Conservation (phyloP, 495 filamentous ascomycete species). For the Aspergillus wentii region DNA sequence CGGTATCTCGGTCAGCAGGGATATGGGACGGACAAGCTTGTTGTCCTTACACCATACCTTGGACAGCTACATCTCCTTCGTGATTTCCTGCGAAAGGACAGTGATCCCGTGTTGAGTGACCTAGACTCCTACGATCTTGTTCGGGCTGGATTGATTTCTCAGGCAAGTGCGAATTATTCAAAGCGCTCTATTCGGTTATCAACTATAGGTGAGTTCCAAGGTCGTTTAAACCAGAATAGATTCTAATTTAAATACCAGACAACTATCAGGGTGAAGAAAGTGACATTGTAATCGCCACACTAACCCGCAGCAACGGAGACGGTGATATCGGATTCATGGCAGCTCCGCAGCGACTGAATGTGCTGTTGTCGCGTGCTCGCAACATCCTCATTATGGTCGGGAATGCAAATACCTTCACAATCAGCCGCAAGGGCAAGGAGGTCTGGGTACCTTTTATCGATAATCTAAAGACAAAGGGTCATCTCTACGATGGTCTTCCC, state of each 20-base stretch:
- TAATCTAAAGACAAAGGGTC: conserved; percentile 43
- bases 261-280: conserved; percentile 83
- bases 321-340: conserved; percentile 74
- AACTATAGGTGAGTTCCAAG: conserved; percentile 51
- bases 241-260: conserved; percentile 36
- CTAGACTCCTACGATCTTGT: conserved; percentile 64
- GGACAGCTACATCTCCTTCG: conserved; percentile 61
- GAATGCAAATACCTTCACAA: conserved; percentile 62
- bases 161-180: conserved; percentile 43
- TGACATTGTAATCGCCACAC: conserved; percentile 63
- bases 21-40: conserved; percentile 61
- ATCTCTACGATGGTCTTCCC: conserved; percentile 67
- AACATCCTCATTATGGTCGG: conserved; percentile 68
- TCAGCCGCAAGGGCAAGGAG: conserved; percentile 52
- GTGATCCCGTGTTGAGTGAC: conserved; percentile 63
- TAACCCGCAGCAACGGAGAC: conserved; percentile 61
- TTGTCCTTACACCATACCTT: conserved; percentile 70
- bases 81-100: conserved; percentile 47
- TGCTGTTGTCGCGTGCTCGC: conserved; percentile 66
- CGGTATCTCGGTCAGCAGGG: conserved; percentile 73
- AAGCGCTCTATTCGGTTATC: conserved; percentile 56
- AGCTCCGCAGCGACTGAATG: conserved; percentile 63
- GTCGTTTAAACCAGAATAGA: not conserved
- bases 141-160: conserved; percentile 56
- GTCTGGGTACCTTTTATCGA: conserved; percentile 58